Evolutionary conservation across 2,329 filamentous ascomycete species (phyloP).

Genomic region (Fusarium domesticum): DNA sequence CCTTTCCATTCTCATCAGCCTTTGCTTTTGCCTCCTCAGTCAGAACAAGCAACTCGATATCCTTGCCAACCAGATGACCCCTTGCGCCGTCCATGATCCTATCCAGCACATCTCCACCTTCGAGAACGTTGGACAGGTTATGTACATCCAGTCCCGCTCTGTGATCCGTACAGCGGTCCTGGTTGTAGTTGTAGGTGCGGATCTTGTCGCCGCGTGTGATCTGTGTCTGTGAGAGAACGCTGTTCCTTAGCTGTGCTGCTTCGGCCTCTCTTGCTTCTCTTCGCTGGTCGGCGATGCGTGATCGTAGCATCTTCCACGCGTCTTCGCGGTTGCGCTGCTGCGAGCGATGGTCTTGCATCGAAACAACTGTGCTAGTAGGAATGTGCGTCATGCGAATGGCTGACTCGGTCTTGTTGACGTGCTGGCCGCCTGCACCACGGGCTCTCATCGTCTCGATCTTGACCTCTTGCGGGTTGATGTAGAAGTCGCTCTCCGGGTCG

Average conservation of each 20-base stretch:
- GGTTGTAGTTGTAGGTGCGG: conserved; percentile 78
- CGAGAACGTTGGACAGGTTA: conserved; percentile 76
- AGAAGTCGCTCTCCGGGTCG: conserved; percentile 88
- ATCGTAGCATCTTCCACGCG: conserved; percentile 82
- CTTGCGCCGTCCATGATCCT: conserved; percentile 74
- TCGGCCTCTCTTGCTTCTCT: conserved; percentile 83
- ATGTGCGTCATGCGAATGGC: conserved; percentile 89
- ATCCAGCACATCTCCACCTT: conserved; percentile 68
- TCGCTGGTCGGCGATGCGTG: conserved; percentile 74
- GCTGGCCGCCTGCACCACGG: conserved; percentile 88
- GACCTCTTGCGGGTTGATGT: conserved; percentile 81
- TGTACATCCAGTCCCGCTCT: conserved; percentile 75
- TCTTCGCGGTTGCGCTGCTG: conserved; percentile 85
- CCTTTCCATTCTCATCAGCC: conserved; percentile 7
- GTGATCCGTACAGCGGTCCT: conserved; percentile 83
- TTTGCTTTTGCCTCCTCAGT: conserved; percentile 49
- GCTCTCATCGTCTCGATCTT: conserved; percentile 86
- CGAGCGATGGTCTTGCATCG: conserved; percentile 89
- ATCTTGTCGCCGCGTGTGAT: conserved; percentile 94
- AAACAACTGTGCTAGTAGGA: conserved; percentile 81
- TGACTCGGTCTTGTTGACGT: conserved; percentile 98
- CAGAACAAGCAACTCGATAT: conserved; percentile 69
- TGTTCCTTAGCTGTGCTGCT: conserved; percentile 68
- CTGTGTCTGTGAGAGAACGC: conserved; percentile 73
- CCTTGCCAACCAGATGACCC: conserved; percentile 70